Evolutionary conservation across 2,329 filamentous ascomycete genomes (phyloP).

Genomic region (Paecilomyces niveus): DNA sequence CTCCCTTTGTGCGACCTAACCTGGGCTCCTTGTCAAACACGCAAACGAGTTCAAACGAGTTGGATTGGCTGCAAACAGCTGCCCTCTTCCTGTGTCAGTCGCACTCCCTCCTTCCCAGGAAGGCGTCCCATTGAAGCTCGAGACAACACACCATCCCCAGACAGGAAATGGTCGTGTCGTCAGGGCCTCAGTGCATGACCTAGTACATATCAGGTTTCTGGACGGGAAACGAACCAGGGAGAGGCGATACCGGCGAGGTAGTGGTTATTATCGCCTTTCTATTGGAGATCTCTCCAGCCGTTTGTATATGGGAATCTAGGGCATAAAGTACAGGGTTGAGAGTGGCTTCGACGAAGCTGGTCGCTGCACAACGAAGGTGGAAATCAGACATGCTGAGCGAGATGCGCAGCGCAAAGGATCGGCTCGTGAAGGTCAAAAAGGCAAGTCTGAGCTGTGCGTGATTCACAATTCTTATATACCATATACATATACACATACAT

Average conservation of each 20-base stretch:
- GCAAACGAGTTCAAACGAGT: no score
- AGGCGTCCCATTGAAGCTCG: no score
- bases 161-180: no score
- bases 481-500: background rate
- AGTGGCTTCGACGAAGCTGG: background rate
- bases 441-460: conserved; percentile 27
- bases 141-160: no score
- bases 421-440: conserved; percentile 18
- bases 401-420: background rate
- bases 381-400: background rate
- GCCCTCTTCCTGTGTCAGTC: no score
- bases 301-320: background rate
- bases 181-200: no score
- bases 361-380: background rate
- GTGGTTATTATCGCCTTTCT: no score
- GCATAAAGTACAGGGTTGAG: background rate
- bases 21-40: background rate
- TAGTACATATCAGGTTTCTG: no score
- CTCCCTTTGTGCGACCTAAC: background rate
- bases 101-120: no score
- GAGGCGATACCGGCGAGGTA: no score
- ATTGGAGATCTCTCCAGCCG: no score
- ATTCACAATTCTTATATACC: background rate
- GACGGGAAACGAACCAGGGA: no score
- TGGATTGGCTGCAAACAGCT: background rate